phyloP scores from a whole-genome alignment of 495 filamentous ascomycete species.

The Jackrogersella multiformis region DNA sequence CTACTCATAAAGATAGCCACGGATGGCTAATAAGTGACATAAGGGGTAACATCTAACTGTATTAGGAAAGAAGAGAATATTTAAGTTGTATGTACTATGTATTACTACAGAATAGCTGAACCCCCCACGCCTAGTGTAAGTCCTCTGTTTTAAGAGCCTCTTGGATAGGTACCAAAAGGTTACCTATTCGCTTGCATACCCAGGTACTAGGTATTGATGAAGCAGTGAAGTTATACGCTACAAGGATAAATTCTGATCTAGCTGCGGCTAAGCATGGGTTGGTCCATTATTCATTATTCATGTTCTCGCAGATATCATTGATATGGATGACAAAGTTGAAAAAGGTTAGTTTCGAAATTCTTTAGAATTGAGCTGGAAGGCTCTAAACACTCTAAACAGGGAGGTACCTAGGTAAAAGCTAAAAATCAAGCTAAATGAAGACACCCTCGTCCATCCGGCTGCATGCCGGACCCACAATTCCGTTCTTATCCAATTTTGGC shows the following conservation, averaged over 20 bases:
- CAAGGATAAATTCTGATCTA: slow-evolving; percentile 1
- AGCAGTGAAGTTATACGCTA: not conserved
- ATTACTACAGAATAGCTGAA: slow-evolving; percentile 12
- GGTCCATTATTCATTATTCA: slow-evolving; percentile 8
- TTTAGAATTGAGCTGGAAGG: slow-evolving; percentile 24
- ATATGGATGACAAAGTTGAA: slow-evolving; percentile 6
- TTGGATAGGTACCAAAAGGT: no score
- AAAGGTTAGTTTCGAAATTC: slow-evolving; percentile 31
- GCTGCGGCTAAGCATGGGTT: not conserved
- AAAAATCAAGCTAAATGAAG: slow-evolving; percentile 19
- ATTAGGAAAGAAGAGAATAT: not conserved
- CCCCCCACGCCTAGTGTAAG: slow-evolving; percentile 13
- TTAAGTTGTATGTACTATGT: not conserved
- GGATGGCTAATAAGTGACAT: not conserved
- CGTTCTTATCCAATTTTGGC: slow-evolving; percentile 23
- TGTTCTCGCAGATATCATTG: slow-evolving; percentile 1
- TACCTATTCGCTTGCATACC: not conserved
- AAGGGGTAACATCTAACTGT: slow-evolving; percentile 1
- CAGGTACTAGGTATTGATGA: not conserved
- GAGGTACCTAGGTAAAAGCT: slow-evolving; percentile 15
- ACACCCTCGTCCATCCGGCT: slow-evolving; percentile 32
- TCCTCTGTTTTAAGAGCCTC: not conserved
- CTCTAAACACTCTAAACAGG: not conserved
- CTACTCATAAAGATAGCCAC: not conserved
- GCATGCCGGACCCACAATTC: slow-evolving; percentile 37